A percentile compares a stretch with the other conserved stretches of the same genome.
phyloP scores from a whole-genome alignment of 768 basidiomycete genomes.

The Boletellus emodensis region DNA sequence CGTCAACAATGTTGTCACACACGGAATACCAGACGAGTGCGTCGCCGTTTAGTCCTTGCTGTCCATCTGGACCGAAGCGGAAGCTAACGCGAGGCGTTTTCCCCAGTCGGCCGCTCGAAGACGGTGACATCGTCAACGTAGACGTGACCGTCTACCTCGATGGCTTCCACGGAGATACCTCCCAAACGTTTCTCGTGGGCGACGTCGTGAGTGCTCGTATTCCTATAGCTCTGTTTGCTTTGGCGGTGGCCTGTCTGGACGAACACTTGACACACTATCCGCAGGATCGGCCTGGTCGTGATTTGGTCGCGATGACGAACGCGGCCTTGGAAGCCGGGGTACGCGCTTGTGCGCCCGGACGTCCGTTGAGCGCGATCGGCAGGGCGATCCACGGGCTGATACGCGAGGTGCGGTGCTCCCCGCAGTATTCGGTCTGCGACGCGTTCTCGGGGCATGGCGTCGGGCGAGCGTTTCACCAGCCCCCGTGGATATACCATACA shows the following conservation, averaged over 20 bases:
- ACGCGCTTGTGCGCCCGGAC: constrained; percentile 67
- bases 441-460: constrained; percentile 88
- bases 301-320: constrained; percentile 60
- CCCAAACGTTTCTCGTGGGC: constrained; percentile 78
- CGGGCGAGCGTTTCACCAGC: constrained; percentile 71
- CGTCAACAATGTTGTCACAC: constrained; percentile 81
- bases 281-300: constrained; percentile 66
- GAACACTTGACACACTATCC: too few relatives aligned
- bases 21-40: constrained; percentile 91
- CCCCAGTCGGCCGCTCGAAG: constrained; percentile 67
- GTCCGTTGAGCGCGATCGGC: constrained; percentile 67
- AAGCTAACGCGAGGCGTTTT: not conserved
- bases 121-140: constrained; percentile 85
- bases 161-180: constrained; percentile 89
- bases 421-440: constrained; percentile 55
- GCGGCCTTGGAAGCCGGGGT: constrained; percentile 69
- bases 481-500: constrained; percentile 81
- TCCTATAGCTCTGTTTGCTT: not conserved
- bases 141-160: constrained; percentile 84
- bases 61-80: not conserved
- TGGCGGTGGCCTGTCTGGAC: too few relatives aligned
- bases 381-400: constrained; percentile 57
- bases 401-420: constrained; percentile 39
- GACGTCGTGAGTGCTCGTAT: constrained; percentile 50
- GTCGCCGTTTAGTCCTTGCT: constrained; percentile 15